Evolutionary conservation across 371 early-diverging fungal species (phyloP), one percentile per base, ranked within the genome.

Genomic region (Fennellomyces sp.): DNA sequence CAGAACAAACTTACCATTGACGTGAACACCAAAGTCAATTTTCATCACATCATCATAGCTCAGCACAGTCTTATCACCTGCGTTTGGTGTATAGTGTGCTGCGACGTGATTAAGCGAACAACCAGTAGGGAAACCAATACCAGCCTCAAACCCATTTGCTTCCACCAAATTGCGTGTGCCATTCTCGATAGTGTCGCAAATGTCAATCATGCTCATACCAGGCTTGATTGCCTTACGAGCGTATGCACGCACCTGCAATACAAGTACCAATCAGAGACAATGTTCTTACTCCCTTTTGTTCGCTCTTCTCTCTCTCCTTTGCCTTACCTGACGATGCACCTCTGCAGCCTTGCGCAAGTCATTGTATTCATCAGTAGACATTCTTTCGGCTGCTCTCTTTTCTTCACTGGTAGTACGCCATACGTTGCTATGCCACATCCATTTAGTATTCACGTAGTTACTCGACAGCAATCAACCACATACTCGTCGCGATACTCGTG

Each of bases 111-210:
- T 99, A 33, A 99, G 66, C 6, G 99, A 98, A 51, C 91, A 87
- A 30, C 99, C 99, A 4, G 98, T 98, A n/a, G 99, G 99, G 84
- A 99, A 99, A 25, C 97, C 99, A 60, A 99, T 95, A 68, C 89
- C 96, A 17, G 94, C 75, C 62, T 91, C 89, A n/a, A 96, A 60
- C 1, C 96, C 97, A 29, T 94, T 91, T 13, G 87, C 98, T 73
- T 95, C 94, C 21, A 99, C 86, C 50, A 99, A 76, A 17, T 84
- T 84, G 41, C 99, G 89, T 2, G 97, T 97, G 13, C 93, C 93
- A 63, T 99, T 96, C 77, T 99, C 99, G 57, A 99, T 96, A 66
- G 85, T 67, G 65, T 98, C 95, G 29, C 89, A 87, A 60, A 99
- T 94, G 21, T 96, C 96, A 17, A 91, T 91, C 92, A 99, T 90